Base-by-base conservation (phyloP, 2,329 filamentous ascomycete genomes). In the Fusarium caatingaense region DNA sequence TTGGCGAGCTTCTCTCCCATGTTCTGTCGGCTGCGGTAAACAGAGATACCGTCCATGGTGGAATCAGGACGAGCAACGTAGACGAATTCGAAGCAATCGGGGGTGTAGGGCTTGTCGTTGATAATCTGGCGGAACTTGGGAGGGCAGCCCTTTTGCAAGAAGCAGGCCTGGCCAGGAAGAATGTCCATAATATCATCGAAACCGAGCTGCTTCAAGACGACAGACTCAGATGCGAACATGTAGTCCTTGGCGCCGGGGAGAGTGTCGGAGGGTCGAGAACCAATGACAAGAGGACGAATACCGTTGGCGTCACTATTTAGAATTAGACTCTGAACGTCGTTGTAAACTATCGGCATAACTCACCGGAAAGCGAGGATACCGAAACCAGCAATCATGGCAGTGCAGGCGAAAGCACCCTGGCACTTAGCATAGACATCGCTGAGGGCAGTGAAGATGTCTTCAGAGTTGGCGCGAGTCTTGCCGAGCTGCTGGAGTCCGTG, bases 221-320 rank as follows among this genome's bases (percentile, higher is more conserved):
- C 90, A 11, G 92, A 95, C 80, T 97, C 94, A 0, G 93, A 97
- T 2, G 93, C 93, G 84, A 97, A 88, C 87, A 97, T 93, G 83
- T 97, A 97, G 80, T 97, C 94, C 64, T 81, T 91, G 8, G 89
- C 89, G 7, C 87, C 84, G 37, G 87, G 85, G 41, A 89, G 62
- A 0, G 85, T 91, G 16, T 84, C 80, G 3, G 92, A 93, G 3
- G 88, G 86, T 56, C 93, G 88, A 50, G 89, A 92, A 44, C 94
- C 94, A 12, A 97, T 82, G 48, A 92, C 88, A 69, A 97, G 87
- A 5, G 94, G 94, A 15, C 94, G 92, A 76, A 96, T 96, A 55
- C 92, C 93, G 74, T 93, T 77, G 18, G 63, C 74, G 51, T 73
- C 72, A 40, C 73, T 77, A 25, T 8, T 23, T 25, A 40, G 16